These are phyloP conservation scores for Halophytophthora polymorphica DNA, from an alignment of 352 stramenopile genomes.

Conservation along the genomic window DNA sequence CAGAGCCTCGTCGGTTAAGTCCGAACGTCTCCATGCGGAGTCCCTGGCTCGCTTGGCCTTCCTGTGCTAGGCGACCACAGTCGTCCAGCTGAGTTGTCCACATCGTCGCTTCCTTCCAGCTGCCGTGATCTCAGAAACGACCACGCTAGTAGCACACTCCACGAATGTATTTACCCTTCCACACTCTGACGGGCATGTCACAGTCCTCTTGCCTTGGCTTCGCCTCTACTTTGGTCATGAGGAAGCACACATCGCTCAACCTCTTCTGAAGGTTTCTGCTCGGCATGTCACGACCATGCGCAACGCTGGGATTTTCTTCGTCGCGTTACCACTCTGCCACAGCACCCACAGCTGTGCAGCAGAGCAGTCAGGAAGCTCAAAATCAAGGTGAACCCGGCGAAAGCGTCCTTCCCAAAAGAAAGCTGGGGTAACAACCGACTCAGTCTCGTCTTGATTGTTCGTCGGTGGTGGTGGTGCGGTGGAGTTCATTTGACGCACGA, in stretches of 20 bases:
- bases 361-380: slow-evolving; percentile 6
- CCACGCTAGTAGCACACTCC: slow-evolving; percentile 1
- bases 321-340: slow-evolving; percentile 6
- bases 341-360: slow-evolving; percentile 4
- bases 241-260: slow-evolving; percentile 8
- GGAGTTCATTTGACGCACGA: too few species aligned
- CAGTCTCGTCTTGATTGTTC: not conserved
- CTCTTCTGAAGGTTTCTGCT: slow-evolving; percentile 11
- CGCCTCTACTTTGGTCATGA: slow-evolving; percentile 14
- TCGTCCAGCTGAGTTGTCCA: slow-evolving; percentile 9
- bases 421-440: not conserved
- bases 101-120: slow-evolving; percentile 6
- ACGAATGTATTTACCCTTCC: slow-evolving; percentile 1
- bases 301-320: slow-evolving; percentile 6
- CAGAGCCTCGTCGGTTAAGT: too few species aligned
- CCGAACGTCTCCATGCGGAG: too few species aligned
- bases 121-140: slow-evolving; percentile 1
- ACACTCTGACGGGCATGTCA: not conserved
- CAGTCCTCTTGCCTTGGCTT: slow-evolving; percentile 6
- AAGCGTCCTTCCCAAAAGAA: slow-evolving; percentile 9
- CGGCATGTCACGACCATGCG: slow-evolving; percentile 7
- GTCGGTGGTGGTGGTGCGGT: not conserved
- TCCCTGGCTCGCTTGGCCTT: too few species aligned
- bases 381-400: slow-evolving; percentile 6
- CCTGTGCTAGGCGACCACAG: too few species aligned